Percentiles rank a stretch among this genome's conserved stretches.
These are phyloP conservation scores for sunflower (Helianthus annuus) DNA, from an alignment of 129 eudicot genomes.

Conservation along the genomic window HanXRQr2.0-SUNRISE NC_035433.2:51050929-51051428, in stretches of 20 bases:
- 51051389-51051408: background rate
- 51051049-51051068: too few species aligned
- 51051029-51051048: too few species aligned
- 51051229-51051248: background rate
- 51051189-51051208: background rate
- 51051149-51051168: too few species aligned
- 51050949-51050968: too few species aligned
- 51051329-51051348: background rate
- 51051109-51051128: too few species aligned
- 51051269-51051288: background rate
- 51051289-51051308: background rate
- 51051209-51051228: background rate
- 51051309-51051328: background rate
- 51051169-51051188: background rate
- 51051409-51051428: constrained; percentile 4
- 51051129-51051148: background rate
- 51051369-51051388: background rate
- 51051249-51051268: background rate
- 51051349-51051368: constrained; percentile 5
- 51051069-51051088: too few species aligned
- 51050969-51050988: too few species aligned
- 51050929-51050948: too few species aligned
- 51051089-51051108: too few species aligned
- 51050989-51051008: too few species aligned
- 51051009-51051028: too few species aligned